phyloP scores from a whole-genome alignment of 176 grass and related monocot species.

The Oryza longistaminata region DNA sequence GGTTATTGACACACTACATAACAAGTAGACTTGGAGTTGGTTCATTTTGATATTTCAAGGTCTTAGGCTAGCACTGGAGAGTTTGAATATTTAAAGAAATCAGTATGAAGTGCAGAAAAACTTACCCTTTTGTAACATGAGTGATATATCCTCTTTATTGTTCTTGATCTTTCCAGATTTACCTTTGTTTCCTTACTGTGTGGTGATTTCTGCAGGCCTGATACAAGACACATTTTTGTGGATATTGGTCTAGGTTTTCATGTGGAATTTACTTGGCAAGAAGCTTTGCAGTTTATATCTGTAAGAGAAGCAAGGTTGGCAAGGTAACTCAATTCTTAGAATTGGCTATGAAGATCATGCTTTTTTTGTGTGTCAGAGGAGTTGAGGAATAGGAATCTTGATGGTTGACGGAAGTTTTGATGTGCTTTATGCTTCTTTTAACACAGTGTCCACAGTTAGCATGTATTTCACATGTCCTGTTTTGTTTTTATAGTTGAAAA shows the following conservation, averaged over 20 bases:
- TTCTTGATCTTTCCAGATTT: slow-evolving; percentile 4
- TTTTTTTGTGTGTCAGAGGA: neutral
- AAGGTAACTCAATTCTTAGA: slow-evolving; percentile 43
- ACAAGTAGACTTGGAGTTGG: neutral
- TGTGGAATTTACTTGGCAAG: slow-evolving; percentile 92
- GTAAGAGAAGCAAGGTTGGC: slow-evolving; percentile 73
- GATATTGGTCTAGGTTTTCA: slow-evolving; percentile 93
- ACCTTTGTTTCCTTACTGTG: neutral
- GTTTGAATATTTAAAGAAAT: neutral
- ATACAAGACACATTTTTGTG: slow-evolving; percentile 83
- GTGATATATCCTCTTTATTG: neutral
- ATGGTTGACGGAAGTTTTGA: neutral
- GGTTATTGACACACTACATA: neutral
- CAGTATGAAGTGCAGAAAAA: neutral
- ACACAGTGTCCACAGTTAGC: neutral
- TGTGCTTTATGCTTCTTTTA: slow-evolving; percentile 14
- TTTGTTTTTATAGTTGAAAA: neutral
- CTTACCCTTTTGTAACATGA: neutral
- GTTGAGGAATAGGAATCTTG: neutral
- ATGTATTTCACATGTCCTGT: neutral
- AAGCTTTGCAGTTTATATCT: slow-evolving; percentile 88
- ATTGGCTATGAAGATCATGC: neutral
- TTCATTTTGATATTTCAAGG: neutral
- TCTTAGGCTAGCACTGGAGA: slow-evolving; percentile 15
- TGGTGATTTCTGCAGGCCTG: slow-evolving; percentile 50